Base-by-base conservation (phyloP, 441 rosid genomes). In the Theobroma grandiflorum region DNA sequence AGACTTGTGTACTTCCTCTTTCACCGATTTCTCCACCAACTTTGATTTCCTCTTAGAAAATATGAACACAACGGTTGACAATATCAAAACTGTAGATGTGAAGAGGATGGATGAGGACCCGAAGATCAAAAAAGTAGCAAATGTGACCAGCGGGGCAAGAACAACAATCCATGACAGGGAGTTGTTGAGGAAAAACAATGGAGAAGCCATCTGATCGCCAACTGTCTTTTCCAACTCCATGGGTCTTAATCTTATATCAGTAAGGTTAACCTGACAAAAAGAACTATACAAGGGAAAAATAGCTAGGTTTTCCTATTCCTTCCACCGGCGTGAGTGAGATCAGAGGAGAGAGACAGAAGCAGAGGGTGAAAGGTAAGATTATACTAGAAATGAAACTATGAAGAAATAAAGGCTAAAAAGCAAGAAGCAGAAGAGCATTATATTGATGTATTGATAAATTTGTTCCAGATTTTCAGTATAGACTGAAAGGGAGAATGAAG, bases 31-130 rank as follows among this genome's bases (percentile, higher is more conserved):
- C 65, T 76, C 74, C 42, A 22, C 43, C 72, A 38, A 7, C 72
- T 22, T 67, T 72, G 70, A 72, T n/a, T 85, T 86, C 66, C 71
- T 87, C 79, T 85, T 85, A 18, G 84, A 49, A 69, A 82, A 80
- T 31, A 82, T 74, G 80, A 88, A 85, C 77, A 91, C 49, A 78
- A 86, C 47, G 67, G 86, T 80, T 3, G 91, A 86, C 47, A 87
- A 43, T 31, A 87, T 81, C 83, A 88, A 74, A 73, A 85, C 75
- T 75, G 85, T 65, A 63, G 88, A 69, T 52, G 85, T 80, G 67
- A 89, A n/a, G 78, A 90, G 12, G 47, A 86, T 50, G 75, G 90
- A 80, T 0, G 72, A 76, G 71, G 86, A 84, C 6, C 89, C 86
- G 61, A 78, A 83, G 55, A 87, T 86, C 37, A 82, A n/a, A 65